phyloP scores from a whole-genome alignment of 345 rosid species.

The Syzygium jambos region DNA sequence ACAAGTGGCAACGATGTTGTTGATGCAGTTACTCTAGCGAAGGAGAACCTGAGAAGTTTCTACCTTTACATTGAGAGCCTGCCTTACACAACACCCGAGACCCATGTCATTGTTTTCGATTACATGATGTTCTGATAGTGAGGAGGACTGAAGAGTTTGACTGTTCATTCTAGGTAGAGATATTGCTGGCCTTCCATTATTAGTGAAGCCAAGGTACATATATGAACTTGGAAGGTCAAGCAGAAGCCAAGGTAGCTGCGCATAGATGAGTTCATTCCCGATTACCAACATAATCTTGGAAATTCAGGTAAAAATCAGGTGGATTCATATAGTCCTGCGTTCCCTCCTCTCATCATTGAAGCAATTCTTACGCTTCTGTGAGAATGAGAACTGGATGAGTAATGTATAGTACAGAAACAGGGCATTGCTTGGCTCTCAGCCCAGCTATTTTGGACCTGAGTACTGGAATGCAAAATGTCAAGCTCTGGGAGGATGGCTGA shows the following conservation, averaged over 20 bases:
- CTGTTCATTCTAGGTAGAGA: neutral
- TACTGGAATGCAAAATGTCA: neutral
- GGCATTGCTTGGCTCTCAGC: neutral
- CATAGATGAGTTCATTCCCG: neutral
- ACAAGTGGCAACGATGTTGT: conserved; percentile 25
- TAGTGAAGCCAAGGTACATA: neutral
- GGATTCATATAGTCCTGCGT: neutral
- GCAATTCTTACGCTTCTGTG: neutral
- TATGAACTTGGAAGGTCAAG: neutral
- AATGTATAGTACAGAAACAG: neutral
- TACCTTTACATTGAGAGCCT: conserved; percentile 45
- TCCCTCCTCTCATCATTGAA: neutral
- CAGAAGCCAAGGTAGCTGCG: neutral
- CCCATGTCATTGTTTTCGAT: conserved; percentile 29
- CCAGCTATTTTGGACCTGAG: neutral
- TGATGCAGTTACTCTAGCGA: conserved; percentile 37
- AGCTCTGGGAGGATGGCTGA: neutral
- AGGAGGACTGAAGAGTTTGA: neutral
- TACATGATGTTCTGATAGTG: conserved; percentile 33
- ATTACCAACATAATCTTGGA: neutral
- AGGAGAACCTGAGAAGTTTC: conserved; percentile 43
- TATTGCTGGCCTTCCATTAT: neutral
- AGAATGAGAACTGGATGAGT: neutral
- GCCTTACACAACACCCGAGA: conserved; percentile 33
- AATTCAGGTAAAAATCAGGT: neutral